Evolutionary conservation across 805 yeast species (phyloP).

Genomic region (Zygosaccharomyces siamensis): DNA sequence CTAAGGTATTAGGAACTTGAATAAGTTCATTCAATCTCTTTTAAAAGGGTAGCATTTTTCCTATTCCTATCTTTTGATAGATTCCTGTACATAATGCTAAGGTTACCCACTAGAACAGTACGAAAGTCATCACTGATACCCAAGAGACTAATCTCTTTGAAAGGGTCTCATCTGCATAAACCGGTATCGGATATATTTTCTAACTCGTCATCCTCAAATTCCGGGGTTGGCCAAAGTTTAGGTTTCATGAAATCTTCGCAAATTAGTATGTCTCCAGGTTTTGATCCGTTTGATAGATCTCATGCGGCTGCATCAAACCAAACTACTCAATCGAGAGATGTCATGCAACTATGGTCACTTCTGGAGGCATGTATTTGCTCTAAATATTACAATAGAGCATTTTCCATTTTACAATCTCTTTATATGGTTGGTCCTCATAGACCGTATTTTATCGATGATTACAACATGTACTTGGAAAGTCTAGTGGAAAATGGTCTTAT

Average conservation of each 20-base stretch:
- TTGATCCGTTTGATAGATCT: conserved; percentile 29
- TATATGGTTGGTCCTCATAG: conserved; percentile 43
- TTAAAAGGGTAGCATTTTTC: not conserved
- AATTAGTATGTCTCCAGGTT: conserved; percentile 19
- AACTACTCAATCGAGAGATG: conserved; percentile 43
- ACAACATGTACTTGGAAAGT: conserved; percentile 54
- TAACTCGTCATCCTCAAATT: conserved; percentile 5
- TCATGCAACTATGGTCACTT: conserved; percentile 66
- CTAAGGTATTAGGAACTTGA: not conserved
- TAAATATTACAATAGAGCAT: conserved; percentile 64
- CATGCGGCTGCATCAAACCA: conserved; percentile 15
- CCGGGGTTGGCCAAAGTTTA: conserved; percentile 6
- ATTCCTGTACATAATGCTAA: conserved; percentile 11
- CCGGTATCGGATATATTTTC: conserved; percentile 9
- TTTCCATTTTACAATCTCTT: conserved; percentile 57
- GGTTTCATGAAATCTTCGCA: conserved; percentile 14
- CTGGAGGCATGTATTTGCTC: conserved; percentile 73
- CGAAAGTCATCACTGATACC: conserved; percentile 11
- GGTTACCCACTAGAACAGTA: conserved; percentile 12
- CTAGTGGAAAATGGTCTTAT: conserved; percentile 11
- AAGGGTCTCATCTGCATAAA: conserved; percentile 14
- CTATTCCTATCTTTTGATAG: not conserved
- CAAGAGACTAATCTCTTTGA: conserved; percentile 16
- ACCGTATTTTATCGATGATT: conserved; percentile 55
- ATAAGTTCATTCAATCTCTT: not conserved